Percentiles rank a stretch among this genome's conserved stretches.
These are phyloP conservation scores for Myochromella boudieri DNA, from an alignment of 768 basidiomycete species.

Conservation along the genomic window DNA sequence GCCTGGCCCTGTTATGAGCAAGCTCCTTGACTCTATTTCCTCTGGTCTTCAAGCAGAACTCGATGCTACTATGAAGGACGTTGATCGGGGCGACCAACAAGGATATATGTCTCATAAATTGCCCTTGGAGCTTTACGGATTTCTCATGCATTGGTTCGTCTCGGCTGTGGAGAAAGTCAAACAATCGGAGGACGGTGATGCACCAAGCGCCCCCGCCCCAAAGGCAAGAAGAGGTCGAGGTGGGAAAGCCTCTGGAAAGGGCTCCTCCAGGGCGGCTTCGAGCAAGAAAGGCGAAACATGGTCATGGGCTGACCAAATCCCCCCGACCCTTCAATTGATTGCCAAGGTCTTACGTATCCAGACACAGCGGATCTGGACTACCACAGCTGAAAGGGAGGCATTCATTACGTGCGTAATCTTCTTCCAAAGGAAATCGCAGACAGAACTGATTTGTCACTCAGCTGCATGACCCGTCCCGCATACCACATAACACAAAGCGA, in stretches of 20 bases:
- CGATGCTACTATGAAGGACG: conserved; percentile 67
- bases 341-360: conserved; percentile 65
- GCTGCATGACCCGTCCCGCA: conserved; percentile 85
- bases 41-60: conserved; percentile 75
- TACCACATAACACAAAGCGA: conserved; percentile 88
- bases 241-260: conserved; percentile 46
- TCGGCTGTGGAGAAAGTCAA: conserved; percentile 77
- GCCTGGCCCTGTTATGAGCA: conserved; percentile 68
- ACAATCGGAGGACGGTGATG: conserved; percentile 42
- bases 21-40: conserved; percentile 82
- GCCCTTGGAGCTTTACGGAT: conserved; percentile 89
- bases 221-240: conserved; percentile 61
- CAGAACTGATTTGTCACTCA: conserved; percentile 27
- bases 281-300: conserved; percentile 53
- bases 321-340: conserved; percentile 65
- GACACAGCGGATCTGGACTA: conserved; percentile 87
- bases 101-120: conserved; percentile 60
- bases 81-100: conserved; percentile 68
- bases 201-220: conserved; percentile 32
- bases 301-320: conserved; percentile 81
- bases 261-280: conserved; percentile 33
- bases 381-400: conserved; percentile 79
- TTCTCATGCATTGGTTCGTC: conserved; percentile 92
- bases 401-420: conserved; percentile 83
- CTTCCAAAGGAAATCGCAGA: not conserved